Percentiles rank a stretch among this genome's conserved stretches.
phyloP scores from a whole-genome alignment of 2,329 filamentous ascomycete species.

The Bipolaris bicolor region DNA sequence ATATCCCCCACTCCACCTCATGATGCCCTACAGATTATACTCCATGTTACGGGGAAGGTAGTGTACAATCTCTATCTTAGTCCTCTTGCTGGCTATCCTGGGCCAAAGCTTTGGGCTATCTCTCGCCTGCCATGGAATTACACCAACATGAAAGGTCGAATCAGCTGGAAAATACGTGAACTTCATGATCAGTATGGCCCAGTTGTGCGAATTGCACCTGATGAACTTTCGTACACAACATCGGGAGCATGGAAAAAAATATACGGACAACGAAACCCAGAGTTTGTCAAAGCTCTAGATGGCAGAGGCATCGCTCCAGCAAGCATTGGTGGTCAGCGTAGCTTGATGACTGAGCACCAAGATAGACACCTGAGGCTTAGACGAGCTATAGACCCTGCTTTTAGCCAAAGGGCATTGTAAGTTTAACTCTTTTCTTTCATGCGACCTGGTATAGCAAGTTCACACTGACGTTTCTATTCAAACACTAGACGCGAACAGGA shows the following conservation, averaged over 20 bases:
- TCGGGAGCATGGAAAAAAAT: slow-evolving; percentile 13
- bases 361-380: slow-evolving; percentile 13
- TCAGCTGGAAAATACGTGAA: slow-evolving; percentile 8
- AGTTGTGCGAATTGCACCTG: slow-evolving; percentile 11
- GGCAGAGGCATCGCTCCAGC: slow-evolving; percentile 12
- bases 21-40: background rate
- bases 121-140: slow-evolving; percentile 13
- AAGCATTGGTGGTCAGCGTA: slow-evolving; percentile 14
- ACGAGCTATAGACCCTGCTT: slow-evolving; percentile 13
- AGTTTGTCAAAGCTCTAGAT: slow-evolving; percentile 13
- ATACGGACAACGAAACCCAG: slow-evolving; percentile 16
- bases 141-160: slow-evolving; percentile 6
- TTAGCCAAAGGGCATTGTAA: slow-evolving; percentile 12
- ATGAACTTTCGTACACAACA: slow-evolving; percentile 9
- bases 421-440: background rate
- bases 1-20: background rate
- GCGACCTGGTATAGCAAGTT: background rate
- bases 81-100: slow-evolving; percentile 16
- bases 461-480: background rate
- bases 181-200: slow-evolving; percentile 11
- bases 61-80: slow-evolving; percentile 11
- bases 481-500: slow-evolving; percentile 8
- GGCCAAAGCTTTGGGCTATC: slow-evolving; percentile 14
- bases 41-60: background rate
- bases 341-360: slow-evolving; percentile 15